Percentiles rank a stretch among this genome's conserved stretches.
Evolutionary conservation across 768 basidiomycete species (phyloP).

Genomic region (Podaxis sp.): DNA sequence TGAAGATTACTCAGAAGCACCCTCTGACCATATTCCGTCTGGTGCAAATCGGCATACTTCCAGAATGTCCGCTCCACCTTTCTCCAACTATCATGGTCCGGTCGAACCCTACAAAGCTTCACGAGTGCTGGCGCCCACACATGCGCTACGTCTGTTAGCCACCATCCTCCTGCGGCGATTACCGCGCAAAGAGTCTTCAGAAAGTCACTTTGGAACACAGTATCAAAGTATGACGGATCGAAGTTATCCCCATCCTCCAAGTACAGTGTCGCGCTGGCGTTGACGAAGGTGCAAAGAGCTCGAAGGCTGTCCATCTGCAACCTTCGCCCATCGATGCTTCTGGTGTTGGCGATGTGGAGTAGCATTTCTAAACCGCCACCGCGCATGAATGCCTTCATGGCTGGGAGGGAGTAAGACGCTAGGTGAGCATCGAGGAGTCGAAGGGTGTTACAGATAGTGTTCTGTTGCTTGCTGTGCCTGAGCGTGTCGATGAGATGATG

Average conservation of each 20-base stretch:
- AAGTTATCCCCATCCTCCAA: conserved; percentile 8
- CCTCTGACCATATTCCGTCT: conserved; percentile 19
- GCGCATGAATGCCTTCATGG: conserved; percentile 29
- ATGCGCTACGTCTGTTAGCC: conserved; percentile 35
- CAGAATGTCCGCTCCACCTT: conserved; percentile 29
- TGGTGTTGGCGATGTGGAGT: conserved; percentile 30
- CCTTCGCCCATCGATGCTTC: conserved; percentile 33
- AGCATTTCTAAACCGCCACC: conserved; percentile 33
- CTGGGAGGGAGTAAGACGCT: conserved; percentile 22
- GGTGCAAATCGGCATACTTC: conserved; percentile 22
- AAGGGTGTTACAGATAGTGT: conserved; percentile 32
- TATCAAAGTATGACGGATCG: conserved; percentile 22
- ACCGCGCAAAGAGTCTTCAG: conserved; percentile 32
- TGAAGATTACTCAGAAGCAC: conserved; percentile 2
- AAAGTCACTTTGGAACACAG: conserved; percentile 36
- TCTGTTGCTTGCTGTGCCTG: conserved; percentile 26
- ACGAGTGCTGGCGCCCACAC: conserved; percentile 37
- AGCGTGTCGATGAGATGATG: conserved; percentile 29
- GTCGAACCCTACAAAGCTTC: conserved; percentile 29
- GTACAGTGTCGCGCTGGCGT: conserved; percentile 23
- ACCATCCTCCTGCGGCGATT: conserved; percentile 32
- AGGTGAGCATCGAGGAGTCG: conserved; percentile 33
- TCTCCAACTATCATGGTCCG: conserved; percentile 30
- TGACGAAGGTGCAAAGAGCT: conserved; percentile 34
- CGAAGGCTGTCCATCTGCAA: conserved; percentile 39